Percentiles rank a stretch among this genome's conserved stretches.
Conservation (phyloP, 208 protist genomes). For the Leishmania major region DNA sequence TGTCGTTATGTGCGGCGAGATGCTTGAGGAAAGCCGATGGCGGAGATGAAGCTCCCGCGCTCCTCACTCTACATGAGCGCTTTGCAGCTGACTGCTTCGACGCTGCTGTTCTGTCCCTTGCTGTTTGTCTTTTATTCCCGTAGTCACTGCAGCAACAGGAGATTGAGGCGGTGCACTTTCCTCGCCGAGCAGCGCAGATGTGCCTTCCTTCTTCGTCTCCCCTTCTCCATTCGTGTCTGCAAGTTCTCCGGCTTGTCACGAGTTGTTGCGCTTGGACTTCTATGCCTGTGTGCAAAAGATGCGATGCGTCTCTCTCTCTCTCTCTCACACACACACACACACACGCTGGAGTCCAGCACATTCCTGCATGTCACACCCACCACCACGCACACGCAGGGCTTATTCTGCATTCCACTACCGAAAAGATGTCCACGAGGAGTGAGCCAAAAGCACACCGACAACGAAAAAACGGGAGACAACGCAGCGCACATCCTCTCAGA, state of each 20-base stretch:
- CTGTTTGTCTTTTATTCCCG: background rate
- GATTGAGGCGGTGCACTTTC: background rate
- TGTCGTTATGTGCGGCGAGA: background rate
- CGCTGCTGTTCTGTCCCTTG: background rate
- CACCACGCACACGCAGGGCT: background rate
- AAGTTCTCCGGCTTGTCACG: no score
- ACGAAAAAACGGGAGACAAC: background rate
- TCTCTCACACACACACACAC: background rate
- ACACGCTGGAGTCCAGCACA: background rate
- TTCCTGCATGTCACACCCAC: background rate
- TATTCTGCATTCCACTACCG: background rate
- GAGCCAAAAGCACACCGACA: background rate
- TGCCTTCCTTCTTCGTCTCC: background rate
- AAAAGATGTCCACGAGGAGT: background rate
- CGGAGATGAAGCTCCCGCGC: background rate
- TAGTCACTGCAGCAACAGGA: background rate
- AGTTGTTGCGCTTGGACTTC: background rate
- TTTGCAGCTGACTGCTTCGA: background rate
- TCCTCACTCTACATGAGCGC: background rate
- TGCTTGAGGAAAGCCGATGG: background rate
- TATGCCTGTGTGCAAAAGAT: background rate
- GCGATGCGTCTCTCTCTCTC: background rate
- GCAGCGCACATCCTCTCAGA: slow-evolving; percentile 8
- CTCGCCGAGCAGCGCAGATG: background rate
- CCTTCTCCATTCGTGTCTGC: no score